phyloP scores from a whole-genome alignment of 1,139 yeast species.

The Debaryomyces sp. region DNA sequence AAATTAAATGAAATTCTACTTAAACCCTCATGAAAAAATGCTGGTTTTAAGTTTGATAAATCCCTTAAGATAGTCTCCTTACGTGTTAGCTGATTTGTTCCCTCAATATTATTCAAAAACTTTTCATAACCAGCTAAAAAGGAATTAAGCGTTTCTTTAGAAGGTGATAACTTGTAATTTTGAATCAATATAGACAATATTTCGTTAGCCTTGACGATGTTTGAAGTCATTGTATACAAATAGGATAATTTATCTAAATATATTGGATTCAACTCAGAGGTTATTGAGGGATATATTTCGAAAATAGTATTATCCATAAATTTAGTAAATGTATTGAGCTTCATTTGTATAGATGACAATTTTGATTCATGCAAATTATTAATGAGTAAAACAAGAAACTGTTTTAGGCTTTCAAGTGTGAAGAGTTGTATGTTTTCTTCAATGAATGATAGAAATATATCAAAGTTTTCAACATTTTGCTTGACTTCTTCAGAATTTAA shows the following conservation, averaged over 20 bases:
- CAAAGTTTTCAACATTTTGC: slow-evolving; percentile 13
- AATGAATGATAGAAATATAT: slow-evolving; percentile 21
- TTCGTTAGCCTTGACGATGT: slow-evolving; percentile 20
- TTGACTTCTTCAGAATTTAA: slow-evolving; percentile 15
- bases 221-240: slow-evolving; percentile 23
- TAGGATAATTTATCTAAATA: slow-evolving; percentile 31
- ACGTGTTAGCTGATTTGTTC: slow-evolving; percentile 1
- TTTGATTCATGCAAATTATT: slow-evolving; percentile 16
- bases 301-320: slow-evolving; percentile 13
- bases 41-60: slow-evolving; percentile 33
- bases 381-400: slow-evolving; percentile 17
- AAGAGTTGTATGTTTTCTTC: slow-evolving; percentile 17
- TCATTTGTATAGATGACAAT: slow-evolving; percentile 10
- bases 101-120: background rate
- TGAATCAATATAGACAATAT: slow-evolving; percentile 23
- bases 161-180: slow-evolving; percentile 26
- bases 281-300: slow-evolving; percentile 16
- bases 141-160: slow-evolving; percentile 25
- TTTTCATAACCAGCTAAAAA: slow-evolving; percentile 19
- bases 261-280: slow-evolving; percentile 21
- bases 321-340: slow-evolving; percentile 12
- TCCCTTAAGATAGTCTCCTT: slow-evolving; percentile 22
- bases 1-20: slow-evolving; percentile 22
- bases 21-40: slow-evolving; percentile 28
- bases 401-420: slow-evolving; percentile 23